Evolutionary conservation across 2,329 filamentous ascomycete species (phyloP).

Genomic region (Gyromitra esculenta): DNA sequence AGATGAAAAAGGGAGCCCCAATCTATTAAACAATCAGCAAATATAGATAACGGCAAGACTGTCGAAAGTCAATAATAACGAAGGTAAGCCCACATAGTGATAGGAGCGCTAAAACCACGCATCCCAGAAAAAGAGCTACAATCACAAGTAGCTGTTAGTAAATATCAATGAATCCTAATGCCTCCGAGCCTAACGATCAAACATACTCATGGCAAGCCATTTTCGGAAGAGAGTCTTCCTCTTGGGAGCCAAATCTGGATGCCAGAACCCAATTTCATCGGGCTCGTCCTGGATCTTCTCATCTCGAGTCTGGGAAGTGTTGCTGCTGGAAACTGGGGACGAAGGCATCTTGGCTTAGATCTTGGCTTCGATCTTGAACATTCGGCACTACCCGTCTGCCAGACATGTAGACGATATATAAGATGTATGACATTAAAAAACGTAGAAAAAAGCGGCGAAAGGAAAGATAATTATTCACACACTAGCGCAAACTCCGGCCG

Average conservation of each 20-base stretch:
- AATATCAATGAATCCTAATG: background rate
- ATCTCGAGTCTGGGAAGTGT: background rate
- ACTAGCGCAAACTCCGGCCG: slow-evolving; percentile 1
- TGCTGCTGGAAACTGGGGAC: background rate
- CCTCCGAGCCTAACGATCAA: background rate
- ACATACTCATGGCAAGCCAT: slow-evolving; percentile 57
- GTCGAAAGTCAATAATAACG: no score
- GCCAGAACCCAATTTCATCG: slow-evolving; percentile 55
- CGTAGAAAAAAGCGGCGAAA: background rate
- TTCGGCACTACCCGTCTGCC: no score
- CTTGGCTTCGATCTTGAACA: background rate
- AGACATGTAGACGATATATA: no score
- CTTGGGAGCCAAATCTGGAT: slow-evolving; percentile 48
- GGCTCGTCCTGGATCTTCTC: background rate
- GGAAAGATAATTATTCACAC: background rate
- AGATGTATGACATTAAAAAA: background rate
- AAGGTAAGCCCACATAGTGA: slow-evolving; percentile 66
- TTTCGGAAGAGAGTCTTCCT: slow-evolving; percentile 53
- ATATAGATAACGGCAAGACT: slow-evolving; percentile 60
- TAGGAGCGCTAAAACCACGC: slow-evolving; percentile 61
- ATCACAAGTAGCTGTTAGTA: slow-evolving; percentile 20
- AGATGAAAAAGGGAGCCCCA: slow-evolving; percentile 69
- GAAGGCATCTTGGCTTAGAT: background rate
- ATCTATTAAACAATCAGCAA: slow-evolving; percentile 57
- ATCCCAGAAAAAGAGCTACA: slow-evolving; percentile 47